Percentiles rank a stretch among this genome's conserved stretches.
Evolutionary conservation across 2,329 filamentous ascomycete genomes (phyloP).

Genomic region (Grosmannia huntii): DNA sequence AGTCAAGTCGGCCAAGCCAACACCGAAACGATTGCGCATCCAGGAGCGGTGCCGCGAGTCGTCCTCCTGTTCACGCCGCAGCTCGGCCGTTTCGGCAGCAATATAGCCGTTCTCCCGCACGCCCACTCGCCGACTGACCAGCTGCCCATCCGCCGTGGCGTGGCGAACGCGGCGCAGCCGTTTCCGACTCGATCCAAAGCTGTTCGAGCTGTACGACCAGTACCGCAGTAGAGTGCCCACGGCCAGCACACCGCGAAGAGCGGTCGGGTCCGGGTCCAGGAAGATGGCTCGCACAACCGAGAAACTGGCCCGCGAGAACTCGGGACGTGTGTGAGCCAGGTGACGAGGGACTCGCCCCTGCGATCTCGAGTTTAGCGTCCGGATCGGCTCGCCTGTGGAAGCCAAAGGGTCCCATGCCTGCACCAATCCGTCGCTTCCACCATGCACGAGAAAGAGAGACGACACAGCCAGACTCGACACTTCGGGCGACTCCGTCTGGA

Average conservation of each 20-base stretch:
- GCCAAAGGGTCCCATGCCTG: conserved; percentile 95
- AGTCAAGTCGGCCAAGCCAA: conserved; percentile 56
- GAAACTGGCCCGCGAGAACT: conserved; percentile 58
- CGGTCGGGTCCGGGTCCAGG: conserved; percentile 76
- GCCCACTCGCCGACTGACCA: conserved; percentile 40
- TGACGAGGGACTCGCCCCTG: conserved; percentile 72
- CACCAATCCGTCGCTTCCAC: conserved; percentile 86
- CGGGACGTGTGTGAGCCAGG: conserved; percentile 37
- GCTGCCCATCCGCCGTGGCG: conserved; percentile 42
- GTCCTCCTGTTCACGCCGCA: conserved; percentile 59
- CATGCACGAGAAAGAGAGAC: conserved; percentile 79
- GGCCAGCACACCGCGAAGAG: conserved; percentile 74
- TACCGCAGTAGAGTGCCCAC: conserved; percentile 80
- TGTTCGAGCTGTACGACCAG: conserved; percentile 81
- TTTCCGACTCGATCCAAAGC: conserved; percentile 60
- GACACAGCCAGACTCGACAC: conserved; percentile 74
- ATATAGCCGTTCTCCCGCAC: conserved; percentile 71
- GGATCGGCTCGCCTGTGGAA: conserved; percentile 63
- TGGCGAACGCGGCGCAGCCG: conserved; percentile 69
- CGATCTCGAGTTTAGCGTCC: conserved; percentile 77
- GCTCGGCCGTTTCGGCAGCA: conserved; percentile 68
- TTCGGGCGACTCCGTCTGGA: conserved; percentile 82
- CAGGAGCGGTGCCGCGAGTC: conserved; percentile 55
- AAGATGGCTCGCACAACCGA: conserved; percentile 73
- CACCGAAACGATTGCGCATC: conserved; percentile 69